phyloP scores from a whole-genome alignment of 495 filamentous ascomycete species.

The Endocarpon pusillum region DNA sequence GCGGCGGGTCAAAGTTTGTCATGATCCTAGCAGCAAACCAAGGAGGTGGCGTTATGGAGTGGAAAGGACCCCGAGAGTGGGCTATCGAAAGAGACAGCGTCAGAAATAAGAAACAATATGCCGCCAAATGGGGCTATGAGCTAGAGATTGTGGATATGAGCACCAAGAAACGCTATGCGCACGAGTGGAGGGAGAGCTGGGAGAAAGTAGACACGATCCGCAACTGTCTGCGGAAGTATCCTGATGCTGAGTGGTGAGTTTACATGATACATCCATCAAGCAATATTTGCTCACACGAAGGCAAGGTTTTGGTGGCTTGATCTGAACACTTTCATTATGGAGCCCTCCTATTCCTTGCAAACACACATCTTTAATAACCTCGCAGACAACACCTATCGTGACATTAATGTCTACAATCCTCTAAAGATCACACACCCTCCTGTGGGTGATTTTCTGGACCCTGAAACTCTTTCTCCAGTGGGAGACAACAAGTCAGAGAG shows the following conservation, averaged over 20 bases:
- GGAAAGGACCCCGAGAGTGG: conserved; percentile 96
- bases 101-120: conserved; percentile 83
- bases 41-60: conserved; percentile 96
- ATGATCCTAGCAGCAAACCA: conserved; percentile 88
- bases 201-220: conserved; percentile 95
- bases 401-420: conserved; percentile 92
- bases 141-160: conserved; percentile 95
- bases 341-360: conserved; percentile 79
- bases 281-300: conserved; percentile 1
- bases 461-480: conserved; percentile 44
- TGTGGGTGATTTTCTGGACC: conserved; percentile 55
- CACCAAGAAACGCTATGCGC: conserved; percentile 94
- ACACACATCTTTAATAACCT: conserved; percentile 77
- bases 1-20: conserved; percentile 80
- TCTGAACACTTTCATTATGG: conserved; percentile 96
- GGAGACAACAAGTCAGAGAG: conserved; percentile 60
- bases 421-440: conserved; percentile 82
- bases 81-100: conserved; percentile 94
- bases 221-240: conserved; percentile 81
- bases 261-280: neutral
- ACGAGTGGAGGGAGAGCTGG: conserved; percentile 98
- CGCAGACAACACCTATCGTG: conserved; percentile 62
- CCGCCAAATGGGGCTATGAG: conserved; percentile 79
- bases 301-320: conserved; percentile 98
- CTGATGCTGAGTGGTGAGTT: conserved; percentile 83